phyloP scores from a whole-genome alignment of 2,329 filamentous ascomycete genomes.

The Phaeosphaeriaceae sp. region DNA sequence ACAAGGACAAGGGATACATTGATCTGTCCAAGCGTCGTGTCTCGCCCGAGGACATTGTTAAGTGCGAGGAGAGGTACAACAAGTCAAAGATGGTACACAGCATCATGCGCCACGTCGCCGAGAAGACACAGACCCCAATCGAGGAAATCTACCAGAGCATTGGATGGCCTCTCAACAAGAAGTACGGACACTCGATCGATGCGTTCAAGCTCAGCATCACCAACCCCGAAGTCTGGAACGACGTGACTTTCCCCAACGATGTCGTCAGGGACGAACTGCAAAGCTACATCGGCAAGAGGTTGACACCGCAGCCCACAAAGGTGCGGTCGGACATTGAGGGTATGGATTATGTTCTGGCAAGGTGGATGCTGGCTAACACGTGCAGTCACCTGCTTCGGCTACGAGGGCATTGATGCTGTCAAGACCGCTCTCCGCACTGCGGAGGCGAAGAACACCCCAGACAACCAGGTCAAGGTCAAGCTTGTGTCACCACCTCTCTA shows the following conservation, averaged over 20 bases:
- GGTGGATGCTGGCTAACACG: conserved; percentile 12
- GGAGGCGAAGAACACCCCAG: conserved; percentile 88
- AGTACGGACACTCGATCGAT: conserved; percentile 94
- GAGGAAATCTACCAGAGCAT: conserved; percentile 93
- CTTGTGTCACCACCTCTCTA: conserved; percentile 98
- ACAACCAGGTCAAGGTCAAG: conserved; percentile 96
- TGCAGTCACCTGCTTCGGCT: conserved; percentile 65
- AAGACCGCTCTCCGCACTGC: conserved; percentile 91
- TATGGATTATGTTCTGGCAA: conserved; percentile 71
- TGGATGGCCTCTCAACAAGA: conserved; percentile 96
- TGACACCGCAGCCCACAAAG: conserved; percentile 98
- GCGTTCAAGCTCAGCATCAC: conserved; percentile 99
- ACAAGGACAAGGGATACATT: conserved; percentile 99
- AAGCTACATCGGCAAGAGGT: conserved; percentile 94
- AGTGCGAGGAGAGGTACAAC: conserved; percentile 99
- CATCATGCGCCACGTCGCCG: conserved; percentile 97
- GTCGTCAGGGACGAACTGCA: conserved; percentile 87
- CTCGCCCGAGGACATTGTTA: conserved; percentile 94
- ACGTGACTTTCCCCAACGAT: conserved; percentile 86
- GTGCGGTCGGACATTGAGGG: conserved; percentile 92
- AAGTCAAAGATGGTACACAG: conserved; percentile 99
- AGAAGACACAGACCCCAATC: conserved; percentile 95
- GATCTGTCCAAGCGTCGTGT: conserved; percentile 98
- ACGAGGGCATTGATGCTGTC: conserved; percentile 98
- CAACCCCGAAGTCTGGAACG: conserved; percentile 95